Base-by-base conservation (phyloP, 257 asterid genomes). In the Parsonsia alboflavescens region DNA sequence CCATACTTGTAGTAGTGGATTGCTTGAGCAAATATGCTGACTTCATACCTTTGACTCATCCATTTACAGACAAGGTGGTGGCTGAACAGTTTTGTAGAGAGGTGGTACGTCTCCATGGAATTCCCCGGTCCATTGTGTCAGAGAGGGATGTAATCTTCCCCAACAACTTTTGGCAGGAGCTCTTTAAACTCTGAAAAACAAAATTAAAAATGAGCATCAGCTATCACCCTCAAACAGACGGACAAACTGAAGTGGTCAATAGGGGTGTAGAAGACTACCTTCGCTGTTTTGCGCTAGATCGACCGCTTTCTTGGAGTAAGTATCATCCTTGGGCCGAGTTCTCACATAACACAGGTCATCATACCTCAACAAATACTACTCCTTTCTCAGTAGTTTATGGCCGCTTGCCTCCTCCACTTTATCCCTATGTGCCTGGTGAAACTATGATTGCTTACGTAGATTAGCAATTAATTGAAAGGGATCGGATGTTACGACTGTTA, bases 261-360 rank as follows among this genome's bases (percentile, higher is more conserved):
- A 28, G 33, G 10, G n/a, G 66, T 3, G 4, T 59, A 10, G 66
- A 59, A 22, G 28, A 39, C 10, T 63, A 44, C 5, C 22, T 62
- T 12, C 48, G 56, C 45, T 62, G 33, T 49, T 74, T 74, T 74
- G 78, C 64, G 17, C 78, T 46, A 28, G 52, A 74, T 6, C 72
- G n/a, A 8, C 72, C 72, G 11, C 13, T 2, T 24, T 7, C 61
- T 6, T 74, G 72, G 72, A 42, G 58, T 36, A 44, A 48, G 19
- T 74, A 46, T 46, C 73, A n/a, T 74, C 21, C 9, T 72, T 15
- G 64, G 78, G 68, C 56, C 53, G 39, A 75, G 19, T 75, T 33
- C n/a, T 75, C 78, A 12, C 65, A 26, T 44, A 75, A 75, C n/a
- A 75, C 57, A 4, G 67, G 67, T 3, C 4, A 65, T 75, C 78